phyloP scores from a whole-genome alignment of 2,329 filamentous ascomycete species.

The Fonsecaea pedrosoi region DNA sequence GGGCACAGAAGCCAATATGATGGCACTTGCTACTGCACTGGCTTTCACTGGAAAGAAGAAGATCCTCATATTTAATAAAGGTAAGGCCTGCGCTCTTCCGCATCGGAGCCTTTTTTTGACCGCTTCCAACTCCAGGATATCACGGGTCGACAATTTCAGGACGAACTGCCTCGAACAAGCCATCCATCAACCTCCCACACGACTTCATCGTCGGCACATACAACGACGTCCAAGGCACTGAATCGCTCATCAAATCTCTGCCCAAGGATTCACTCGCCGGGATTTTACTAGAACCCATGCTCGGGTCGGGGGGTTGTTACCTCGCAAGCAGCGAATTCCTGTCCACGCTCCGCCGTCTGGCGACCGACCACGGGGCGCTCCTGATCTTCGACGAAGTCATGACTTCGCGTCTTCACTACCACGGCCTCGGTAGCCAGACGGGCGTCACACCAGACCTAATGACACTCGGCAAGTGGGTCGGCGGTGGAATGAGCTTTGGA shows the following conservation, averaged over 20 bases:
- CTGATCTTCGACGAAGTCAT: conserved; percentile 76
- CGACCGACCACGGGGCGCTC: conserved; percentile 59
- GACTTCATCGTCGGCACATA: conserved; percentile 68
- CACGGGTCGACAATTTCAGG: conserved; percentile 64
- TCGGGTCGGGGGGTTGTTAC: conserved; percentile 67
- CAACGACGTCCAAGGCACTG: conserved; percentile 63
- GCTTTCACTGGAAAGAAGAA: conserved; percentile 27
- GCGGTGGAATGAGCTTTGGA: conserved; percentile 70
- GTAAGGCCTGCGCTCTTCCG: neutral
- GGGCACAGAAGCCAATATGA: conserved; percentile 69
- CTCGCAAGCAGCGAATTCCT: conserved; percentile 61
- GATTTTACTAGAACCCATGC: conserved; percentile 71
- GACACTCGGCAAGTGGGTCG: conserved; percentile 71
- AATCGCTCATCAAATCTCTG: conserved; percentile 50
- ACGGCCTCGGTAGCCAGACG: conserved; percentile 55
- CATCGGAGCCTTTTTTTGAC: neutral
- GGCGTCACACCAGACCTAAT: conserved; percentile 65
- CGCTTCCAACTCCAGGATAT: conserved; percentile 67
- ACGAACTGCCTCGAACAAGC: conserved; percentile 42
- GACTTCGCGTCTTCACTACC: conserved; percentile 64
- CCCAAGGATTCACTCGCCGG: conserved; percentile 60
- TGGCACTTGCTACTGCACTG: conserved; percentile 59
- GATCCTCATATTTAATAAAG: conserved; percentile 24
- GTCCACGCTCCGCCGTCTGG: conserved; percentile 55
- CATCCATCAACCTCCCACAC: conserved; percentile 58